These are phyloP conservation scores for Biscogniauxia marginata DNA, from an alignment of 2,329 filamentous ascomycete genomes.

Conservation along the genomic window DNA sequence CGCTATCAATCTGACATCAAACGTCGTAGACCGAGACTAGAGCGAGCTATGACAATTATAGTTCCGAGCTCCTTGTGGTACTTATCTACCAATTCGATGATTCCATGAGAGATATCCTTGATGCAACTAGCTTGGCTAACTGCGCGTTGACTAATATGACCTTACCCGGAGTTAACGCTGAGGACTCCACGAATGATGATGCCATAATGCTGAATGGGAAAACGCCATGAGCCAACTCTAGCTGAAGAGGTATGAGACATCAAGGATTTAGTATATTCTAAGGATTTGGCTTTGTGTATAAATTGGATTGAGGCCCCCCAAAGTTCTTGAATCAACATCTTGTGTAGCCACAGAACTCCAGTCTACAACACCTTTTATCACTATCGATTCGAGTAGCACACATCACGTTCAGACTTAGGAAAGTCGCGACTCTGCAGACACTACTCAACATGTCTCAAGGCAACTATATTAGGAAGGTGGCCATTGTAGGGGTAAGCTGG, in stretches of 20 bases:
- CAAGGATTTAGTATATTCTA: background rate
- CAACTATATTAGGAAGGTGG: slow-evolving; percentile 44
- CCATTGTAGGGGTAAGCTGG: slow-evolving; percentile 46
- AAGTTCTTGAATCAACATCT: no score
- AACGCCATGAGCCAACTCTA: background rate
- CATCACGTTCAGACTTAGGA: no score
- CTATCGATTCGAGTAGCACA: no score
- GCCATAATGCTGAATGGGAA: background rate
- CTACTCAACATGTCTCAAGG: slow-evolving; percentile 7
- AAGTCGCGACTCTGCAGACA: no score
- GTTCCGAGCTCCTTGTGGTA: background rate
- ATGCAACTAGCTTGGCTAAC: background rate
- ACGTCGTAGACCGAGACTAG: background rate
- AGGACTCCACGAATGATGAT: background rate
- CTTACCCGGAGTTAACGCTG: background rate
- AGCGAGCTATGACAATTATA: background rate
- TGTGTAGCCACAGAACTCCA: no score
- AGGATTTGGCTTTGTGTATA: background rate
- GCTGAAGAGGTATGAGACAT: background rate
- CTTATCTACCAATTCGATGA: no score
- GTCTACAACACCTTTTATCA: no score
- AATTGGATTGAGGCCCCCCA: background rate
- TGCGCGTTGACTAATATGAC: background rate
- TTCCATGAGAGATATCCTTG: background rate
- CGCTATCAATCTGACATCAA: background rate